A percentile compares a stretch with the other conserved stretches of the same genome.
These are phyloP conservation scores for Carex arenaria DNA, from an alignment of 202 grass and related monocot genomes.

Conservation along the genomic window DNA sequence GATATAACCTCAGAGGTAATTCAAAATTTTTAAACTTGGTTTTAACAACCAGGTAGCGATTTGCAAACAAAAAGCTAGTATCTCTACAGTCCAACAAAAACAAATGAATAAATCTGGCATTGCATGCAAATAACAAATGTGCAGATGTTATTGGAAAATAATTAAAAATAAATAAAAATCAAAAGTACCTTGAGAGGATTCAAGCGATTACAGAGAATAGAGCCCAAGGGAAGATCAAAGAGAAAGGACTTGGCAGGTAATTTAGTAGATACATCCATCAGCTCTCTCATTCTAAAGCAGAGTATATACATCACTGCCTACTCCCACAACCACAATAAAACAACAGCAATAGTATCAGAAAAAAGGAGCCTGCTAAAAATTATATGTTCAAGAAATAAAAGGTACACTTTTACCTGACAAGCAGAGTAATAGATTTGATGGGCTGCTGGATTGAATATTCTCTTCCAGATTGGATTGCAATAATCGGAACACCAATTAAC, in stretches of 20 bases:
- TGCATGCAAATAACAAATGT: background rate
- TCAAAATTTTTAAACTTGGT: background rate
- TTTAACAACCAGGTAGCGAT: background rate
- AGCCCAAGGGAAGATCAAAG: slow-evolving; percentile 45
- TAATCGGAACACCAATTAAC: slow-evolving; percentile 65
- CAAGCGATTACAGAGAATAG: slow-evolving; percentile 46
- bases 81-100: background rate
- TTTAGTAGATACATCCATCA: slow-evolving; percentile 59
- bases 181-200: slow-evolving; percentile 69
- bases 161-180: slow-evolving; percentile 1
- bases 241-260: slow-evolving; percentile 17
- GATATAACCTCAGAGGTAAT: background rate
- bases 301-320: slow-evolving; percentile 93
- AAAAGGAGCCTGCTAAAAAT: background rate
- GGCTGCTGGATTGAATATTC: slow-evolving; percentile 28
- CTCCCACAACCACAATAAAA: background rate
- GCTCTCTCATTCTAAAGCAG: slow-evolving; percentile 85
- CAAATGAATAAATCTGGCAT: background rate
- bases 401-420: slow-evolving; percentile 56
- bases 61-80: background rate
- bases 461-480: slow-evolving; percentile 23
- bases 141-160: background rate
- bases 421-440: slow-evolving; percentile 73
- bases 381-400: background rate
- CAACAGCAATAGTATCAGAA: background rate